These are phyloP conservation scores for Mucor circinelloides DNA, from an alignment of 371 early-diverging fungal species.

Conservation along the genomic window DNA sequence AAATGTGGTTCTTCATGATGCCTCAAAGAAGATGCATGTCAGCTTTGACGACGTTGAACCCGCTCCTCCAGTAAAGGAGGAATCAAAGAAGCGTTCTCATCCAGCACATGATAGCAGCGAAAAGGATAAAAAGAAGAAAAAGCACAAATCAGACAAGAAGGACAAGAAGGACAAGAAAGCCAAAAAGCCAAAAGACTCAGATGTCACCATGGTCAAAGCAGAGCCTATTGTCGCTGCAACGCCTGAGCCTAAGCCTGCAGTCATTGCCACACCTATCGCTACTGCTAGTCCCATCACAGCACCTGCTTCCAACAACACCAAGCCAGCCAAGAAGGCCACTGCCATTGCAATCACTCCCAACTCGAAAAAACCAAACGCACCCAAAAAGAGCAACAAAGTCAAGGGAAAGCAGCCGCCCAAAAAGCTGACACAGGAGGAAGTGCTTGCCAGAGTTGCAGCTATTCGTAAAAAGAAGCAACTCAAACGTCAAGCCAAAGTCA, in stretches of 20 bases:
- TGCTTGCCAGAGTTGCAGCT: conserved; percentile 22
- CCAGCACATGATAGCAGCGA: conserved; percentile 4
- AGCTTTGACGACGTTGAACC: conserved; percentile 32
- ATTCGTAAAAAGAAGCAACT: conserved; percentile 30
- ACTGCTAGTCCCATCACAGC: not conserved
- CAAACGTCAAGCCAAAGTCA: conserved; percentile 11
- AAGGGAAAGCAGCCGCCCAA: conserved; percentile 5
- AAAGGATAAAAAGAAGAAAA: not conserved
- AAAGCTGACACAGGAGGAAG: conserved; percentile 15
- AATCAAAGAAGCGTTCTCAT: conserved; percentile 15
- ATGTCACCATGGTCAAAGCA: not conserved
- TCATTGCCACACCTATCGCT: not conserved
- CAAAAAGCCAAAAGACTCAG: conserved; percentile 14
- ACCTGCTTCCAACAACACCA: conserved; percentile 1
- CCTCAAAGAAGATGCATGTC: conserved; percentile 38
- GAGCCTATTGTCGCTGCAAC: not conserved
- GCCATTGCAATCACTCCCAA: not conserved
- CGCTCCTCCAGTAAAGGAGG: not conserved
- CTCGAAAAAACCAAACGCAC: not conserved
- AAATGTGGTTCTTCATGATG: conserved; percentile 25
- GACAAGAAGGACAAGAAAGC: conserved; percentile 15
- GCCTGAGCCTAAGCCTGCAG: not conserved
- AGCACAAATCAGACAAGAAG: conserved; percentile 14
- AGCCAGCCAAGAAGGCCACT: not conserved
- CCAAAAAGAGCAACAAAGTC: conserved; percentile 6